These are phyloP conservation scores for Copromyces sp. DNA, from an alignment of 495 filamentous ascomycete species.

Conservation along the genomic window DNA sequence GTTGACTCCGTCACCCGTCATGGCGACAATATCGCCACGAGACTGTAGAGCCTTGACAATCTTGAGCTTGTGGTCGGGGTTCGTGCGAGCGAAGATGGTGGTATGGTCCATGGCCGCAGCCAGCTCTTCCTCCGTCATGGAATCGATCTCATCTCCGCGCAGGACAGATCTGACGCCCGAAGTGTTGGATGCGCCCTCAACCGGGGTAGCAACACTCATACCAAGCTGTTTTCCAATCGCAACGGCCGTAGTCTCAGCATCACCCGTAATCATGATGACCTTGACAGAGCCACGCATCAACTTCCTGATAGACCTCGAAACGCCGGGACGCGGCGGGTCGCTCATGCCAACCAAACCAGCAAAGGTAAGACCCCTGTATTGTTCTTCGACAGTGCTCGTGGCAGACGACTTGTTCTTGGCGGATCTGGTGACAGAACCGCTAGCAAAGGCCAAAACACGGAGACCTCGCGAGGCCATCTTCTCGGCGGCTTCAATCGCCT, in stretches of 20 bases:
- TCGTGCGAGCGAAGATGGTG: slow-evolving; percentile 90
- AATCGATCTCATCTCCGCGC: slow-evolving; percentile 80
- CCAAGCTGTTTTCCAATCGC: slow-evolving; percentile 89
- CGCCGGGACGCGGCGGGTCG: slow-evolving; percentile 82
- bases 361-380: slow-evolving; percentile 76
- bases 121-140: slow-evolving; percentile 76
- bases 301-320: slow-evolving; percentile 78
- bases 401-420: slow-evolving; percentile 30
- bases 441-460: slow-evolving; percentile 84
- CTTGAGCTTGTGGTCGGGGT: slow-evolving; percentile 95
- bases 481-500: slow-evolving; percentile 73
- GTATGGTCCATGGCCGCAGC: slow-evolving; percentile 74
- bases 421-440: slow-evolving; percentile 45
- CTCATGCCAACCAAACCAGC: slow-evolving; percentile 93
- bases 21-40: slow-evolving; percentile 93
- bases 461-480: slow-evolving; percentile 89
- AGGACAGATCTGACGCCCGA: slow-evolving; percentile 59
- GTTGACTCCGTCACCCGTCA: slow-evolving; percentile 98
- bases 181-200: slow-evolving; percentile 33
- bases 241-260: slow-evolving; percentile 85
- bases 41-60: slow-evolving; percentile 86
- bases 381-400: slow-evolving; percentile 50
- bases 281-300: slow-evolving; percentile 90
- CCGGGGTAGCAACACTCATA: slow-evolving; percentile 56
- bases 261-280: slow-evolving; percentile 98